These are phyloP conservation scores for Candida quercuum DNA, from an alignment of 805 yeast genomes.

Conservation along the genomic window DNA sequence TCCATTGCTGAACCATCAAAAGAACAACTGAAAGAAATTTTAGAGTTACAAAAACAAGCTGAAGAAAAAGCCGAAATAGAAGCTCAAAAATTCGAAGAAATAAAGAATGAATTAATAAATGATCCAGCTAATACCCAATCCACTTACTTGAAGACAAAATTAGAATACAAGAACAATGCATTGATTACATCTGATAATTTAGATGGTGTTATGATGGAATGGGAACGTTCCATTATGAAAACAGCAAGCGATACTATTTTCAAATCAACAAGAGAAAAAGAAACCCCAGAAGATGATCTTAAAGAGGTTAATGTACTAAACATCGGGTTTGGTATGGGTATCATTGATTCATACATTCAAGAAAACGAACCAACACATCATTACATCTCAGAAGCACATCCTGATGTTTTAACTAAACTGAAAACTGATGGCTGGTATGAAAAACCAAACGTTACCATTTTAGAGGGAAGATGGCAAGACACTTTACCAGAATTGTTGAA, in stretches of 20 bases:
- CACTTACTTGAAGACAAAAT: constrained; percentile 57
- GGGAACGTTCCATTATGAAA: constrained; percentile 84
- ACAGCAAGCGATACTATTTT: constrained; percentile 75
- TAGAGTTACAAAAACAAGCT: constrained; percentile 14
- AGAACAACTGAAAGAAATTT: constrained; percentile 15
- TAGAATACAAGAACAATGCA: constrained; percentile 64
- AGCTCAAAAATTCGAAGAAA: constrained; percentile 9
- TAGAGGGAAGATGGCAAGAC: constrained; percentile 94
- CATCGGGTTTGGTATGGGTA: constrained; percentile 97
- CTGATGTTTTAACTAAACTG: constrained; percentile 74
- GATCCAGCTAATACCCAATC: constrained; percentile 63
- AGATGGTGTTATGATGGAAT: constrained; percentile 97
- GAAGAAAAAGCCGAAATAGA: constrained; percentile 16
- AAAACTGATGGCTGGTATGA: constrained; percentile 78
- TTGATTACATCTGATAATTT: constrained; percentile 64
- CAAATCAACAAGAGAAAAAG: constrained; percentile 31
- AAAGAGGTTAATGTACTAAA: constrained; percentile 55
- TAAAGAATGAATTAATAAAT: constrained; percentile 22
- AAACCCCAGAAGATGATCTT: constrained; percentile 23
- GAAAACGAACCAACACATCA: constrained; percentile 54
- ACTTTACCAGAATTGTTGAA: constrained; percentile 60
- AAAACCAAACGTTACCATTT: constrained; percentile 60
- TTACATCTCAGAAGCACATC: constrained; percentile 92
- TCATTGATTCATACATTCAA: constrained; percentile 78
- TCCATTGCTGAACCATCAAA: constrained; percentile 14